phyloP scores from a whole-genome alignment of 1,139 yeast species.

The Candida sp. region DNA sequence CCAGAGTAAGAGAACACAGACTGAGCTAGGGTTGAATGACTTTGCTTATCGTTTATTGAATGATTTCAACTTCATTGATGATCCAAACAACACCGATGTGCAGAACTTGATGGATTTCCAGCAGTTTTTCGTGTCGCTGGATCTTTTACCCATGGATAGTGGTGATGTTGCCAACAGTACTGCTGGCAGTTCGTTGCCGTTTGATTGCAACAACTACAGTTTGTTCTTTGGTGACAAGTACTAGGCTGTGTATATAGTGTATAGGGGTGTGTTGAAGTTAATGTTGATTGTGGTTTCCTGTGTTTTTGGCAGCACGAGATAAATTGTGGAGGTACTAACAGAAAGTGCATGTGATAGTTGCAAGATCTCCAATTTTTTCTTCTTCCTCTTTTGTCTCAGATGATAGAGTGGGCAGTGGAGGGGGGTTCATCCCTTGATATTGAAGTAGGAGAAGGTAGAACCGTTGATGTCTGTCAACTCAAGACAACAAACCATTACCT shows the following conservation, averaged over 20 bases:
- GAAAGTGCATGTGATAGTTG: too few relatives aligned
- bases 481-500: too few relatives aligned
- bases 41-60: conserved; percentile 15
- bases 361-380: too few relatives aligned
- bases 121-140: conserved; percentile 23
- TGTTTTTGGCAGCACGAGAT: background rate
- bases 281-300: background rate
- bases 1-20: conserved; percentile 3
- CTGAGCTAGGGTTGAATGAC: conserved; percentile 3
- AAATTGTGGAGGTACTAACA: too few relatives aligned
- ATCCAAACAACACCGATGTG: conserved; percentile 17
- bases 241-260: conserved; percentile 2
- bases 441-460: too few relatives aligned
- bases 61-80: conserved; percentile 19
- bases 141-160: conserved; percentile 17
- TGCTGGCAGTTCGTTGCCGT: conserved; percentile 14
- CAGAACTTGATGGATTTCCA: conserved; percentile 23
- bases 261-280: background rate
- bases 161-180: conserved; percentile 1
- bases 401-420: too few relatives aligned
- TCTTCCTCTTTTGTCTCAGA: too few relatives aligned
- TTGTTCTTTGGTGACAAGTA: conserved; percentile 20
- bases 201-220: conserved; percentile 19
- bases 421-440: too few relatives aligned
- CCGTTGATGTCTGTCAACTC: too few relatives aligned